phyloP scores from a whole-genome alignment of 768 basidiomycete species.

The Coprinellus aureogranulatus region DNA sequence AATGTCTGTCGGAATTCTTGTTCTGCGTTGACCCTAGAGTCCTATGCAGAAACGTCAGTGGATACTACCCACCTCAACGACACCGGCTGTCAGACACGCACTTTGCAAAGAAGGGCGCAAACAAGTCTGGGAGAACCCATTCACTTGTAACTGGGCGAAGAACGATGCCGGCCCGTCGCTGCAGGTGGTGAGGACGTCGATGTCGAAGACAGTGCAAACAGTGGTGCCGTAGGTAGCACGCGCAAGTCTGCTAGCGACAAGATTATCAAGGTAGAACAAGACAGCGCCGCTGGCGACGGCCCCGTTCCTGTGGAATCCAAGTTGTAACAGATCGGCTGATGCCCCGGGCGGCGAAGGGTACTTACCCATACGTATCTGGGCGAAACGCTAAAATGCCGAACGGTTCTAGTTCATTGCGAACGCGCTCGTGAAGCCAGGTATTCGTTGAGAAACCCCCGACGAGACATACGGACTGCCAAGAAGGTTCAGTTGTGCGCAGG shows the following conservation, averaged over 20 bases:
- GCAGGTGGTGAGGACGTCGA: slow-evolving; percentile 34
- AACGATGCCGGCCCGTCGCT: slow-evolving; percentile 21
- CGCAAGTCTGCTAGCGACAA: slow-evolving; percentile 40
- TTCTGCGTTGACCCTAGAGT: too few species aligned
- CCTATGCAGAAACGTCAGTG: too few species aligned
- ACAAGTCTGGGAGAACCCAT: too few species aligned
- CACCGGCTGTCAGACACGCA: too few species aligned
- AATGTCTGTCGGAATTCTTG: too few species aligned
- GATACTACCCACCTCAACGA: too few species aligned
- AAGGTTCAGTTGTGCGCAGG: too few species aligned
- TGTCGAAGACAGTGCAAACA: slow-evolving; percentile 23
- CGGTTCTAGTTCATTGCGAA: slow-evolving; percentile 32
- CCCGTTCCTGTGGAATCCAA: slow-evolving; percentile 21
- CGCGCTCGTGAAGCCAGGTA: slow-evolving; percentile 43
- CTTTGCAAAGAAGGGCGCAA: too few species aligned
- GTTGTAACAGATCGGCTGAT: not conserved
- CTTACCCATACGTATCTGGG: slow-evolving; percentile 51
- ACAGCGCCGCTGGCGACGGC: slow-evolving; percentile 46
- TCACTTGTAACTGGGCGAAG: slow-evolving; percentile 35
- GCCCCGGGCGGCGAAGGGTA: too few species aligned
- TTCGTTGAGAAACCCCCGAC: slow-evolving; percentile 55
- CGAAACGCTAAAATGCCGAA: slow-evolving; percentile 36
- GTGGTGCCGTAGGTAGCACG: slow-evolving; percentile 37
- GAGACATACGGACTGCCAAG: slow-evolving; percentile 37
- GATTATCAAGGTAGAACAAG: slow-evolving; percentile 35